Conservation (phyloP, 306 rosid genomes). For the Pyrus communis region DNA sequence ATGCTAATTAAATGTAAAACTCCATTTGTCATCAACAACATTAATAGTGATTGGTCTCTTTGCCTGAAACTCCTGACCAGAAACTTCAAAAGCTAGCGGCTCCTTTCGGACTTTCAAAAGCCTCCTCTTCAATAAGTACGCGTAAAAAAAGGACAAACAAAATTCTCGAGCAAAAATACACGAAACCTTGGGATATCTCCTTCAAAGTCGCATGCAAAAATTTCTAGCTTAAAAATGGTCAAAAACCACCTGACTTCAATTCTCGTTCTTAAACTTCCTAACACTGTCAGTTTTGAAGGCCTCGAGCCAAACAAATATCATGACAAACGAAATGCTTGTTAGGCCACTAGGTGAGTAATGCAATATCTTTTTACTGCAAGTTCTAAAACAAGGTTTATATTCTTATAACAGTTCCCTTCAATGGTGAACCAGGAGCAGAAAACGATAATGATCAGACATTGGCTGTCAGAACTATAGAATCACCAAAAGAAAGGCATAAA, state of each 20-base stretch:
- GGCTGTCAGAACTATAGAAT: not conserved
- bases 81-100: not conserved
- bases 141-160: no score
- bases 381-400: not conserved
- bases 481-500: not conserved
- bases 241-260: not conserved
- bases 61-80: not conserved
- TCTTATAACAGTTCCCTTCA: not conserved
- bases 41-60: not conserved
- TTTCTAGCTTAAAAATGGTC: not conserved
- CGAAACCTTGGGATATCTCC: not conserved
- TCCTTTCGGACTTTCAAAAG: not conserved
- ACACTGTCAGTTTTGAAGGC: not conserved
- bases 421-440: not conserved
- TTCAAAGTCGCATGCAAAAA: not conserved
- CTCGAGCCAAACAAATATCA: not conserved
- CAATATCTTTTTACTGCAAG: not conserved
- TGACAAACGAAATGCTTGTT: not conserved
- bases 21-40: not conserved
- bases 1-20: not conserved
- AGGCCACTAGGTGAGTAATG: not conserved
- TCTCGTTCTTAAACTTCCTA: not conserved
- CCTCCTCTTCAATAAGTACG: not conserved
- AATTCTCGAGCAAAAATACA: no score
- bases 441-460: not conserved